These are phyloP conservation scores for Botryobasidium botryosum DNA, from an alignment of 768 basidiomycete genomes.

Conservation along the genomic window DNA sequence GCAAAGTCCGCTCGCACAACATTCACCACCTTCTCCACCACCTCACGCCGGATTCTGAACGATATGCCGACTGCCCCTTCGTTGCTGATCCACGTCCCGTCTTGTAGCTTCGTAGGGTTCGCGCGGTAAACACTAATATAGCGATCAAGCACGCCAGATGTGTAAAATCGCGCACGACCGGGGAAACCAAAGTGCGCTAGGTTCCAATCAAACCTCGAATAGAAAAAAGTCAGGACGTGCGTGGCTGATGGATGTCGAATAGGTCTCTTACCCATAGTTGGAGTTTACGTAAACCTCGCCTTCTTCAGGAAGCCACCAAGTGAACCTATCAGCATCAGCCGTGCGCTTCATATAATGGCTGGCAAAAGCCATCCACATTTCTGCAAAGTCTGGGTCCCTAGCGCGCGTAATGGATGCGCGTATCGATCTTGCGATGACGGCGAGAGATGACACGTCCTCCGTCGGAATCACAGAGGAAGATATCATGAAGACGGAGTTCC, in stretches of 20 bases:
- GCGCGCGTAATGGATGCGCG: conserved; percentile 7
- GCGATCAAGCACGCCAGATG: background rate
- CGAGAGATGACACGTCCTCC: background rate
- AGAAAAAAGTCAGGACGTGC: too few relatives aligned
- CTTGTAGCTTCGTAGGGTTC: too few relatives aligned
- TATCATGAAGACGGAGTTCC: conserved; percentile 4
- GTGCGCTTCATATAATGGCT: background rate
- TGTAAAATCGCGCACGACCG: conserved; percentile 7
- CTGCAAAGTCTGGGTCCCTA: conserved; percentile 7
- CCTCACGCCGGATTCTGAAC: too few relatives aligned
- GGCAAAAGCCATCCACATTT: conserved; percentile 4
- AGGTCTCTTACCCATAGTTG: conserved; percentile 8
- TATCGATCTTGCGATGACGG: conserved; percentile 3
- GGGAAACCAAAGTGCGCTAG: conserved; percentile 11
- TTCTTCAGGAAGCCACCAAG: conserved; percentile 1
- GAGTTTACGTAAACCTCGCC: conserved; percentile 6
- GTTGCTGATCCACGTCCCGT: too few relatives aligned
- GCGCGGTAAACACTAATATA: conserved; percentile 1
- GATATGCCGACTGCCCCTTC: too few relatives aligned
- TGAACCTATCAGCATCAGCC: conserved; percentile 1
- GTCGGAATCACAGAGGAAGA: background rate
- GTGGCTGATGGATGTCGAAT: too few relatives aligned
- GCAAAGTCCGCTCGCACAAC: too few relatives aligned
- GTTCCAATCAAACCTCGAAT: conserved; percentile 11
- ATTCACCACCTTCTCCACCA: too few relatives aligned